These are phyloP conservation scores for Botryosphaeria dothidea DNA, from an alignment of 2,329 filamentous ascomycete species.

Conservation along the genomic window DNA sequence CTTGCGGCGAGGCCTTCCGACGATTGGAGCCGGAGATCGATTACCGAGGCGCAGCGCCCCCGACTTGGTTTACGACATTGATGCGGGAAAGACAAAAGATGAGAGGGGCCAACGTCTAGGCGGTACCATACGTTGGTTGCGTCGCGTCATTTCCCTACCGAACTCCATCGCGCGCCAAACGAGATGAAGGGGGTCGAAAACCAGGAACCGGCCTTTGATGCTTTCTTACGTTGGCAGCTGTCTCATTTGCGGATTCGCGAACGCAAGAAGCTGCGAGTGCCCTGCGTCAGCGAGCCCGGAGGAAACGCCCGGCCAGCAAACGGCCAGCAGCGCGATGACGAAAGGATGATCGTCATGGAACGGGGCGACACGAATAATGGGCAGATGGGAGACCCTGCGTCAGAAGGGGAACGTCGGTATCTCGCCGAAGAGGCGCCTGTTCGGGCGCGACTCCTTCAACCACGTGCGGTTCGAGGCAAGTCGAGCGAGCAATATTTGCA, in stretches of 20 bases:
- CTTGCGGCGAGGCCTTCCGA: not conserved
- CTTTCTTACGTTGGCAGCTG: not conserved
- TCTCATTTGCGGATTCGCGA: not conserved
- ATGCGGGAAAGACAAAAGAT: not conserved
- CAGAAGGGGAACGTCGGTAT: not conserved
- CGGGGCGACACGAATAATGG: constrained; percentile 10
- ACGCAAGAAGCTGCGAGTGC: not conserved
- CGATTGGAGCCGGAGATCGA: not conserved
- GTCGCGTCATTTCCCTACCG: not conserved
- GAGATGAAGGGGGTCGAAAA: not conserved
- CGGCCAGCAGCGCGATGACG: not conserved
- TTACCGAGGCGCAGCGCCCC: not conserved
- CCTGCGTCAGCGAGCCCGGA: no score
- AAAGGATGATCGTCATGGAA: constrained; percentile 10
- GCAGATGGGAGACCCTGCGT: constrained; percentile 12
- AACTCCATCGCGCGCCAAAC: not conserved
- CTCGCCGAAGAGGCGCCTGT: constrained; percentile 1
- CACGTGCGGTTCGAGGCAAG: not conserved
- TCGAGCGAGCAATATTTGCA: not conserved
- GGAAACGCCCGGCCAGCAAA: not conserved
- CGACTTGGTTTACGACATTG: not conserved
- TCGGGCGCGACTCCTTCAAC: constrained; percentile 3
- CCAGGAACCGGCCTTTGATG: not conserved
- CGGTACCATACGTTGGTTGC: not conserved
- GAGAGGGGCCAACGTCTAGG: no score